These are phyloP conservation scores for Botrytis hyacinthi DNA, from an alignment of 2,329 filamentous ascomycete species.

Conservation along the genomic window DNA sequence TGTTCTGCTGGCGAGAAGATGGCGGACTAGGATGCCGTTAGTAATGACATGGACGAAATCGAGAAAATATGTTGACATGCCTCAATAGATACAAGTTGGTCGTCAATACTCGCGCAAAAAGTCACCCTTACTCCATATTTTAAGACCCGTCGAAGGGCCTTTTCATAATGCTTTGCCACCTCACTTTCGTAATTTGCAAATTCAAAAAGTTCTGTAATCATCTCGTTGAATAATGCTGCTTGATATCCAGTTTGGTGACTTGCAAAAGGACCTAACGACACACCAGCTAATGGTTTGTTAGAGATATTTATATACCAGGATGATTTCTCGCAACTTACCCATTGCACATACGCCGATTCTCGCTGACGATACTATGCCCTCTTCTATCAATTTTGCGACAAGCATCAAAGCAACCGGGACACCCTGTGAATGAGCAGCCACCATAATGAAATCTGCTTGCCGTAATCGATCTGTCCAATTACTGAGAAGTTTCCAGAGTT, in stretches of 20 bases:
- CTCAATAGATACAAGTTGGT: constrained; percentile 92
- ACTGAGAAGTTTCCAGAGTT: constrained; percentile 88
- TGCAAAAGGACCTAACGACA: constrained; percentile 88
- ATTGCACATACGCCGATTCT: constrained; percentile 83
- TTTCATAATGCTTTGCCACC: constrained; percentile 78
- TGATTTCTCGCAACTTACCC: constrained; percentile 43
- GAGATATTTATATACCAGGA: not conserved
- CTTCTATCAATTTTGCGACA: constrained; percentile 85
- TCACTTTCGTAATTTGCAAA: constrained; percentile 80
- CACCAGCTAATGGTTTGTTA: constrained; percentile 65
- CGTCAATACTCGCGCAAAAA: constrained; percentile 92
- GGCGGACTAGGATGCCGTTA: constrained; percentile 58
- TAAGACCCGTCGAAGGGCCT: constrained; percentile 70
- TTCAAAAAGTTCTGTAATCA: constrained; percentile 91
- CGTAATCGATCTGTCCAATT: constrained; percentile 94
- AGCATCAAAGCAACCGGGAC: constrained; percentile 93
- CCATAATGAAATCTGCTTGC: constrained; percentile 80
- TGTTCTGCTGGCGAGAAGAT: constrained; percentile 83
- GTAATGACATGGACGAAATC: constrained; percentile 28
- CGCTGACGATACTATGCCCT: constrained; percentile 75
- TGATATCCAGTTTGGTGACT: constrained; percentile 21
- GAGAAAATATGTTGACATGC: constrained; percentile 43
- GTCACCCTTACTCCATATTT: constrained; percentile 79
- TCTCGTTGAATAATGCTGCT: constrained; percentile 70
- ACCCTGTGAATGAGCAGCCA: constrained; percentile 95